These are phyloP conservation scores for Penicillium pancosmium DNA, from an alignment of 495 filamentous ascomycete genomes.

Conservation along the genomic window DNA sequence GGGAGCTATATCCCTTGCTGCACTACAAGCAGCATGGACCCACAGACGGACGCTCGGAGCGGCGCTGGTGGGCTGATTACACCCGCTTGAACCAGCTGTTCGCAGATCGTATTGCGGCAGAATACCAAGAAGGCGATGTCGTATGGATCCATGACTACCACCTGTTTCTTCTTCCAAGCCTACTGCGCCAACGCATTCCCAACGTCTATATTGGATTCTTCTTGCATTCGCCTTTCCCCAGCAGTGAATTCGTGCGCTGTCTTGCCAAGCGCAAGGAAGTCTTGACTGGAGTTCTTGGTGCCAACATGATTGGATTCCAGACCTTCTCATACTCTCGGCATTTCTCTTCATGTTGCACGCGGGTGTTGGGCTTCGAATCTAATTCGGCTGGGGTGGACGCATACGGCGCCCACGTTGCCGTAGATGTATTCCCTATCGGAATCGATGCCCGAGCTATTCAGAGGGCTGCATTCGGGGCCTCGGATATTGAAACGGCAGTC, in stretches of 20 bases:
- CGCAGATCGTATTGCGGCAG: slow-evolving; percentile 78
- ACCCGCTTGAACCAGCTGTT: slow-evolving; percentile 84
- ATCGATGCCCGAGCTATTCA: slow-evolving; percentile 78
- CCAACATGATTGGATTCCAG: slow-evolving; percentile 92
- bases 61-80: slow-evolving; percentile 88
- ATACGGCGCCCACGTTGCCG: slow-evolving; percentile 82
- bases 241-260: slow-evolving; percentile 89
- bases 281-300: slow-evolving; percentile 80
- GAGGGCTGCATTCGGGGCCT: slow-evolving; percentile 66
- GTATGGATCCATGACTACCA: slow-evolving; percentile 93
- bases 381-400: slow-evolving; percentile 80
- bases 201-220: slow-evolving; percentile 90
- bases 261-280: slow-evolving; percentile 84
- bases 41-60: slow-evolving; percentile 76
- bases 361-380: slow-evolving; percentile 83
- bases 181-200: slow-evolving; percentile 78
- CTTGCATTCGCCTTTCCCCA: slow-evolving; percentile 90
- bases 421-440: slow-evolving; percentile 89
- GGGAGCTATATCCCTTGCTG: slow-evolving; percentile 84
- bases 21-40: slow-evolving; percentile 93
- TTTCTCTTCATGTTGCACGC: slow-evolving; percentile 88
- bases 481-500: slow-evolving; percentile 68
- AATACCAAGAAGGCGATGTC: slow-evolving; percentile 88
- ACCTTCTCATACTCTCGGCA: slow-evolving; percentile 90
- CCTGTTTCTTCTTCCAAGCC: slow-evolving; percentile 79